Evolutionary conservation across 495 filamentous ascomycete genomes (phyloP).

Genomic region (Hyaloscypha variabilis): DNA sequence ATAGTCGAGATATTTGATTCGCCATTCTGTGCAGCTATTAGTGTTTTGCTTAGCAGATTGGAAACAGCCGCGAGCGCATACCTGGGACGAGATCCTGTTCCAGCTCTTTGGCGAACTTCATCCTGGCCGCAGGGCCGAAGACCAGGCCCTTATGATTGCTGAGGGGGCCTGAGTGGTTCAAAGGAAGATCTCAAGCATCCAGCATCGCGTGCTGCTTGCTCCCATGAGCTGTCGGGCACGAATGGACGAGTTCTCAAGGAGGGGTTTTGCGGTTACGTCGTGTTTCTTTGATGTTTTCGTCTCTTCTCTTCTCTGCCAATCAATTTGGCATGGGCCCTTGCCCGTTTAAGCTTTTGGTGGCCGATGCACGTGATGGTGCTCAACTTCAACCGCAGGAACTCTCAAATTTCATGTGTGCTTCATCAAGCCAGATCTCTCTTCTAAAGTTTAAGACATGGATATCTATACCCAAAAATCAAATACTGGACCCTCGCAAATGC

Average conservation of each 20-base stretch:
- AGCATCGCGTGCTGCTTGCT: not conserved
- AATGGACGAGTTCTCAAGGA: not conserved
- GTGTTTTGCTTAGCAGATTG: not conserved
- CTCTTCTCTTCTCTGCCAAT: not conserved
- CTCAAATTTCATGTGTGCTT: too few relatives aligned
- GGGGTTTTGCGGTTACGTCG: not conserved
- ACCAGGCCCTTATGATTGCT: not conserved
- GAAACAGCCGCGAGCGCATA: conserved; percentile 23
- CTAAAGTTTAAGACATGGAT: too few relatives aligned
- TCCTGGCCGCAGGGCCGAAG: conserved; percentile 8
- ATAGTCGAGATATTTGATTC: conserved; percentile 89
- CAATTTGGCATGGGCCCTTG: not conserved
- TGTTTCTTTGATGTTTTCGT: not conserved
- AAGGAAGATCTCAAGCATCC: not conserved
- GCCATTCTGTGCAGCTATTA: conserved; percentile 66
- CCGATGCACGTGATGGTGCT: too few relatives aligned
- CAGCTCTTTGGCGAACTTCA: conserved; percentile 69
- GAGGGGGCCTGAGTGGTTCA: not conserved
- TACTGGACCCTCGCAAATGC: too few relatives aligned
- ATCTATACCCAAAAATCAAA: too few relatives aligned
- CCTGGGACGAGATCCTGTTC: conserved; percentile 83
- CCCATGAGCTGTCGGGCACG: not conserved
- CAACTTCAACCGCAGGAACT: too few relatives aligned
- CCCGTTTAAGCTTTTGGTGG: not conserved
- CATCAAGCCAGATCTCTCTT: too few relatives aligned